Conservation (phyloP, 768 basidiomycete species). For the Amanita exitialis region DNA sequence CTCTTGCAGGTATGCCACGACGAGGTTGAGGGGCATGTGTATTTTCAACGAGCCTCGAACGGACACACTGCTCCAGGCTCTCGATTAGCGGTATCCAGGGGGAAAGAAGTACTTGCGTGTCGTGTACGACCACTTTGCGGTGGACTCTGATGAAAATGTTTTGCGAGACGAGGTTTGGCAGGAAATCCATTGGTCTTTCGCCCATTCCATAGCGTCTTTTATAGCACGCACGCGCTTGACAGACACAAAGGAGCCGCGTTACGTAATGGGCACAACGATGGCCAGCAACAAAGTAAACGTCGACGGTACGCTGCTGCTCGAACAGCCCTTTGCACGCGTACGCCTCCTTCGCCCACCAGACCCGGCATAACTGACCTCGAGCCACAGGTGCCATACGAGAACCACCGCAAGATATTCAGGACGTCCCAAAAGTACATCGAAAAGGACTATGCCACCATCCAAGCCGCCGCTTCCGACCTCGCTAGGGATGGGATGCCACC, state of each 20-base stretch:
- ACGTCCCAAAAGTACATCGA: constrained; percentile 75
- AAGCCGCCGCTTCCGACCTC: constrained; percentile 51
- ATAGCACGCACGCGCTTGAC: not conserved
- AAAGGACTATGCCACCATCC: constrained; percentile 59
- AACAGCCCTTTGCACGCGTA: constrained; percentile 76
- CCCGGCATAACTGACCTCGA: constrained; percentile 1
- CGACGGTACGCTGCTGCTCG: constrained; percentile 72
- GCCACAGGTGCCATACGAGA: constrained; percentile 78
- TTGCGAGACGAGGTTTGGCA: not conserved
- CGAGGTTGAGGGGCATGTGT: not conserved
- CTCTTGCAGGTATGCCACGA: not conserved
- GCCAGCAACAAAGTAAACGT: constrained; percentile 44
- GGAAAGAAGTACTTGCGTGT: not conserved
- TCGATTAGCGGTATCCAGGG: not conserved
- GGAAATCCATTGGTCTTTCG: not conserved
- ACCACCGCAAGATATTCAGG: constrained; percentile 82
- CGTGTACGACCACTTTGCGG: not conserved
- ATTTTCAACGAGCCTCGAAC: not conserved
- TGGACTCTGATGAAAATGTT: not conserved
- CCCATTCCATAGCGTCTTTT: not conserved
- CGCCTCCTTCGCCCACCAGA: not conserved
- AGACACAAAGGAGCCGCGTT: not conserved
- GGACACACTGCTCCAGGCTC: not conserved
- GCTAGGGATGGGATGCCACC: constrained; percentile 17
- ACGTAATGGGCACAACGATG: not conserved